Evolutionary conservation across 306 rosid genomes (phyloP).

Genomic region (Parietaria judaica): DNA sequence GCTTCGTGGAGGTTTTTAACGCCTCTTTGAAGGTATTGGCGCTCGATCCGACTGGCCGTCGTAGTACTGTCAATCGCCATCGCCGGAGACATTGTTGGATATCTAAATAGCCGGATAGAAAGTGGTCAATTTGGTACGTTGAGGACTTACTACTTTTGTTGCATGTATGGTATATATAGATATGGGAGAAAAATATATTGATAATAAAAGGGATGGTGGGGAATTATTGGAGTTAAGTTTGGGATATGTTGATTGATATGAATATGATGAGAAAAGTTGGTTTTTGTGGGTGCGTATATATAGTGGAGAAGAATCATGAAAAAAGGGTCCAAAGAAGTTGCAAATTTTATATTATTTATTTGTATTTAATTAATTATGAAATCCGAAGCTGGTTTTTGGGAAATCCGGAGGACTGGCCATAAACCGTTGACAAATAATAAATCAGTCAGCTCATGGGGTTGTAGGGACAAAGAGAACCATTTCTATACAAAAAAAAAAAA

Average conservation of each 20-base stretch:
- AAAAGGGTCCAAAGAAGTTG: slow-evolving; percentile 21
- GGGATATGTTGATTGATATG: not conserved
- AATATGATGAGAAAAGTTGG: not conserved
- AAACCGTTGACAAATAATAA: slow-evolving; percentile 43
- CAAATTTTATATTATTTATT: slow-evolving; percentile 17
- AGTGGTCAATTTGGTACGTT: not conserved
- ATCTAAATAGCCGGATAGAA: not conserved
- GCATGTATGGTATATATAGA: not conserved
- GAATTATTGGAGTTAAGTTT: slow-evolving; percentile 6
- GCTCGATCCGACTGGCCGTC: no score
- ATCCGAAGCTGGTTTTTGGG: not conserved
- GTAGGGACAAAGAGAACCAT: slow-evolving; percentile 17
- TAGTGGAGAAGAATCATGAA: not conserved
- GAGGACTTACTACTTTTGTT: not conserved
- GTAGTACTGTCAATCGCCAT: slow-evolving; percentile 20
- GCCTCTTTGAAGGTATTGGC: slow-evolving; percentile 40
- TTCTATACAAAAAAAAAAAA: not conserved
- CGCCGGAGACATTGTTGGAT: slow-evolving; percentile 44
- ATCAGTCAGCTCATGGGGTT: slow-evolving; percentile 30
- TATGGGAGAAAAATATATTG: not conserved
- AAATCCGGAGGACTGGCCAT: slow-evolving; percentile 21
- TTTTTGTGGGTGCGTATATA: slow-evolving; percentile 8
- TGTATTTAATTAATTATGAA: not conserved
- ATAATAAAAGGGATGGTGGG: slow-evolving; percentile 6
- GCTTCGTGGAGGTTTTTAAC: slow-evolving; percentile 57